phyloP scores from a whole-genome alignment of 202 grass and related monocot genomes.

The Elaeis oleifera region DNA sequence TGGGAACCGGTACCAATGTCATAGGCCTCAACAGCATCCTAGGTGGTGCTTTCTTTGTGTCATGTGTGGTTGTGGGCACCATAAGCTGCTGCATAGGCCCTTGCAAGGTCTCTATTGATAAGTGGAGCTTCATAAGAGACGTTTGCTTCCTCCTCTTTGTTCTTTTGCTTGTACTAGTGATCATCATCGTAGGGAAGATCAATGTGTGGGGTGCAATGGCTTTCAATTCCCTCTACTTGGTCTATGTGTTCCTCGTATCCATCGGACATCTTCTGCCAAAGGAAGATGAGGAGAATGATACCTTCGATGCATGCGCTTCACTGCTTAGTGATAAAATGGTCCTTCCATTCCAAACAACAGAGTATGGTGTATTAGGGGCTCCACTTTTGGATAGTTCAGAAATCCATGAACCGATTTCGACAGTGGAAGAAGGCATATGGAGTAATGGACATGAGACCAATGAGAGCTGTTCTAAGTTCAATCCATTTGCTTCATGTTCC shows the following conservation, averaged over 20 bases:
- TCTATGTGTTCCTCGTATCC: slow-evolving; percentile 48
- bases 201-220: slow-evolving; percentile 29
- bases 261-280: slow-evolving; percentile 10
- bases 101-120: neutral
- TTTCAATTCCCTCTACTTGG: slow-evolving; percentile 45
- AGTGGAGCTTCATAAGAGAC: neutral
- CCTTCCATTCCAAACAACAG: neutral
- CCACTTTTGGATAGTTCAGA: slow-evolving; percentile 15
- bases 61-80: too few relatives aligned
- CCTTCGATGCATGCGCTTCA: too few relatives aligned
- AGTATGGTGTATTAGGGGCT: slow-evolving; percentile 10
- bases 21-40: too few relatives aligned
- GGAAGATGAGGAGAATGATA: too few relatives aligned
- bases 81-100: too few relatives aligned
- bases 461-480: too few relatives aligned
- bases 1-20: too few relatives aligned
- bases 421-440: neutral
- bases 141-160: neutral
- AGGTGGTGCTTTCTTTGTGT: too few relatives aligned
- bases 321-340: too few relatives aligned
- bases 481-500: too few relatives aligned
- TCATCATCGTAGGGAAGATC: slow-evolving; percentile 32
- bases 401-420: neutral
- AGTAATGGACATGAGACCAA: too few relatives aligned
- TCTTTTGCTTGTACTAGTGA: slow-evolving; percentile 1